Evolutionary conservation across 768 basidiomycete genomes (phyloP).

Genomic region (Boletus subparvulus): DNA sequence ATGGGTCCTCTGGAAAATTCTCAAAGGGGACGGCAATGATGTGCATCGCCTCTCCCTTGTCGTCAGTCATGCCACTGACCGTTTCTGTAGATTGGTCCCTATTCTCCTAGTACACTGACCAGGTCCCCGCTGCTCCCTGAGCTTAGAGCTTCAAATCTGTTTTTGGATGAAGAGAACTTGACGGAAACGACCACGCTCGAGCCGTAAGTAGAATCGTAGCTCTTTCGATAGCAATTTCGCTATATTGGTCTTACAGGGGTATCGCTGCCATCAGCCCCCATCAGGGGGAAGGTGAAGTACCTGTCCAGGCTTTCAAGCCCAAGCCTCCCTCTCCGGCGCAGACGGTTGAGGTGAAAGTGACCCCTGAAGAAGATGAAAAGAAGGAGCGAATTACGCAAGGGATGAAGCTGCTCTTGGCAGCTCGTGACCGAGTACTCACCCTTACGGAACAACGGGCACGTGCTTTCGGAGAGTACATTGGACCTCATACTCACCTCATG

Average conservation of each 20-base stretch:
- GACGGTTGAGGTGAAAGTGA: conserved; percentile 25
- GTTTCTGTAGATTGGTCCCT: conserved; percentile 68
- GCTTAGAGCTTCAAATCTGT: conserved; percentile 69
- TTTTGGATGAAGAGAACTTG: conserved; percentile 63
- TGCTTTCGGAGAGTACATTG: background rate
- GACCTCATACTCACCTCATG: background rate
- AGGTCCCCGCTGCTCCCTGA: conserved; percentile 74
- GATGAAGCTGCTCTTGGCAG: conserved; percentile 66
- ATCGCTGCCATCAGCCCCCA: conserved; percentile 5
- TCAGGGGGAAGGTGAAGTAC: conserved; percentile 5
- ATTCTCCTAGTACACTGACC: conserved; percentile 72
- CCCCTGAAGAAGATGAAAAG: conserved; percentile 52
- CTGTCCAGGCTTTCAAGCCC: background rate
- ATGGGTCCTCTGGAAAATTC: conserved; percentile 86
- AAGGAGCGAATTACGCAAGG: conserved; percentile 61
- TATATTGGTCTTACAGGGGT: conserved; percentile 23
- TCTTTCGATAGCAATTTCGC: conserved; percentile 2
- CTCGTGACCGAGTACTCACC: conserved; percentile 69
- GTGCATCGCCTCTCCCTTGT: conserved; percentile 35
- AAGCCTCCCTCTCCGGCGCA: background rate
- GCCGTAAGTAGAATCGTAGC: conserved; percentile 35
- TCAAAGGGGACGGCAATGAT: conserved; percentile 80
- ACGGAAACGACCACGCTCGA: conserved; percentile 44
- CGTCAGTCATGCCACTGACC: conserved; percentile 2
- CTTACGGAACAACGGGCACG: conserved; percentile 72